Conservation (phyloP, 2,329 filamentous ascomycete genomes). For the Fusarium pseudocircinatum region DNA sequence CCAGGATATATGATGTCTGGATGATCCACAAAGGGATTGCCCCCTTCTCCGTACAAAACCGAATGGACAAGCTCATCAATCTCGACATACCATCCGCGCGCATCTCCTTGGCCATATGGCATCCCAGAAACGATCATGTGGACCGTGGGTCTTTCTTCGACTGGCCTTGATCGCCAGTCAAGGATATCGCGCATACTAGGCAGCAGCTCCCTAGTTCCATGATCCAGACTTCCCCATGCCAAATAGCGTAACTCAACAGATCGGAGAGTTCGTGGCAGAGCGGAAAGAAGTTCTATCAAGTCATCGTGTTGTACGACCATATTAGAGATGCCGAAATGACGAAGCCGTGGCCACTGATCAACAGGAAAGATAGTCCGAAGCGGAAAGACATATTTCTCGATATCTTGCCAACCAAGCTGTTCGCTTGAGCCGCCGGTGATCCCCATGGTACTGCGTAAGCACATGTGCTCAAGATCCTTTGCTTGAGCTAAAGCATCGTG, state of each 20-base stretch:
- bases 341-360: neutral
- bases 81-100: neutral
- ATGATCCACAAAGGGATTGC: neutral
- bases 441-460: neutral
- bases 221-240: neutral
- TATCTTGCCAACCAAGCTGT: neutral
- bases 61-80: neutral
- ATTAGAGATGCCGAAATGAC: neutral
- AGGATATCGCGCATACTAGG: neutral
- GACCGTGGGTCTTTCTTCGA: neutral
- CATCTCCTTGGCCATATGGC: neutral
- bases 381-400: neutral
- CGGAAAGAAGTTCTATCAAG: neutral
- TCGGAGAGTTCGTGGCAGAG: neutral
- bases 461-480: neutral
- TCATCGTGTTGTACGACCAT: neutral
- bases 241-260: neutral
- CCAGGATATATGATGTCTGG: neutral
- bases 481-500: neutral
- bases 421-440: neutral
- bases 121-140: neutral
- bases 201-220: neutral
- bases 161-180: neutral
- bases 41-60: neutral
- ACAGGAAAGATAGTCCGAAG: neutral